A percentile compares a stretch with the other conserved stretches of the same genome.
These are phyloP conservation scores for Globisporangium echinulatum DNA, from an alignment of 352 stramenopile genomes.

Conservation along the genomic window DNA sequence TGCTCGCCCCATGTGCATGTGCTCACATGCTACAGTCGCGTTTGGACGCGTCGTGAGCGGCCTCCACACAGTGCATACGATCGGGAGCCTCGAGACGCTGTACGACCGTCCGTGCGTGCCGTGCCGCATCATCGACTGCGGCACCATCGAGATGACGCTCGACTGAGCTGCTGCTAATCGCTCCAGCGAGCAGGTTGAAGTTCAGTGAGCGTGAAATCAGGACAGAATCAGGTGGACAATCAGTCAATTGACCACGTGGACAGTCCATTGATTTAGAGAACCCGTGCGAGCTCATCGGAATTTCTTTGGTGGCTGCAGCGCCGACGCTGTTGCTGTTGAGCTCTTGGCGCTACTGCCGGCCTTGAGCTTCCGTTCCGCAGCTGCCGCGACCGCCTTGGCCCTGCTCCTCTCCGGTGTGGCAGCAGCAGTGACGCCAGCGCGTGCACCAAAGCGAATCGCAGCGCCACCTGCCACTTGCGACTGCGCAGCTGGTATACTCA, in stretches of 20 bases:
- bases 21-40: slow-evolving; percentile 28
- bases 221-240: too few relatives aligned
- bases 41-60: slow-evolving; percentile 70
- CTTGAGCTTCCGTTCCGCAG: slow-evolving; percentile 13
- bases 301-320: slow-evolving; percentile 12
- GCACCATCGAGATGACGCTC: slow-evolving; percentile 30
- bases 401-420: slow-evolving; percentile 1
- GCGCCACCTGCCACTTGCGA: not conserved
- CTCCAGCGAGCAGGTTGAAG: not conserved
- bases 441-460: not conserved
- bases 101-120: slow-evolving; percentile 48
- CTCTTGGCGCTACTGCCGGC: slow-evolving; percentile 5
- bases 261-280: not conserved
- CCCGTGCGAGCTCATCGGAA: slow-evolving; percentile 8
- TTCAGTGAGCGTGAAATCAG: not conserved
- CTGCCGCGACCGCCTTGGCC: not conserved
- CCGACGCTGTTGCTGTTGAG: not conserved
- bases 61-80: slow-evolving; percentile 45
- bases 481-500: not conserved
- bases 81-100: slow-evolving; percentile 43
- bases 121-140: slow-evolving; percentile 67
- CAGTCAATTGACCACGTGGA: too few relatives aligned
- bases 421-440: not conserved
- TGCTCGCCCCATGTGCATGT: not conserved
- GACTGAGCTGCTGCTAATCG: not conserved